A percentile compares a stretch with the other conserved stretches of the same genome.
phyloP scores from a whole-genome alignment of 192 early-diverging fungal genomes.

The Kickxella alabastrina region DNA sequence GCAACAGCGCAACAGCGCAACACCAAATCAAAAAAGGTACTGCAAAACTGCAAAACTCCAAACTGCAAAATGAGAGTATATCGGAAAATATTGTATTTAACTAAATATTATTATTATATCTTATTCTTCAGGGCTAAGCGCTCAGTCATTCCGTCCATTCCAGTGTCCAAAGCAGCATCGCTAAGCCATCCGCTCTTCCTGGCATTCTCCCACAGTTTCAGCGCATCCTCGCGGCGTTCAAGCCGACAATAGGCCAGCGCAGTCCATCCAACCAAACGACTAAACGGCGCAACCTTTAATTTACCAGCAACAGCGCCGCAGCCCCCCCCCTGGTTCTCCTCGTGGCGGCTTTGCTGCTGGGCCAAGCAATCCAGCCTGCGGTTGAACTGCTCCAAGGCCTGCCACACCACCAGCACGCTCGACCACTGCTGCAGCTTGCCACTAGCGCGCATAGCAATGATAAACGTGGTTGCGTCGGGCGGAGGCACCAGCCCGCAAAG shows the following conservation, averaged over 20 bases:
- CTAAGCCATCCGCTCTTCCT: conserved; percentile 6
- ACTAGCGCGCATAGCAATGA: conserved; percentile 18
- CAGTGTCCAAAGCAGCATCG: not conserved
- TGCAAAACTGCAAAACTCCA: no score
- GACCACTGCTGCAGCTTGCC: conserved; percentile 19
- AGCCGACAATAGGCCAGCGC: conserved; percentile 6
- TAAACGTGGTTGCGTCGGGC: conserved; percentile 32
- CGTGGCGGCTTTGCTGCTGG: no score
- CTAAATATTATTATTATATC: not conserved
- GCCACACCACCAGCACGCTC: conserved; percentile 20
- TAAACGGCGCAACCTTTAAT: conserved; percentile 13
- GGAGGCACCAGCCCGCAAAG: conserved; percentile 19
- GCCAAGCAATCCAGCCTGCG: conserved; percentile 5
- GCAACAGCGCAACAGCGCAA: no score
- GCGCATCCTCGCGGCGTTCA: conserved; percentile 6
- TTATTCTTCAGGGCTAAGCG: not conserved
- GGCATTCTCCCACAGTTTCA: conserved; percentile 22
- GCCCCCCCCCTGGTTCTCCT: no score
- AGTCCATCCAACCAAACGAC: conserved; percentile 35
- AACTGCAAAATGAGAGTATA: no score
- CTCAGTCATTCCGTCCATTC: conserved; percentile 14
- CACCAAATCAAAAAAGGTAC: no score
- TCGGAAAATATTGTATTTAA: no score
- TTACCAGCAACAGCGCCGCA: no score
- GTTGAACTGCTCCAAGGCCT: conserved; percentile 18